Evolutionary conservation across 768 basidiomycete genomes (phyloP).

Genomic region (Boletus rufocinnamomeus): DNA sequence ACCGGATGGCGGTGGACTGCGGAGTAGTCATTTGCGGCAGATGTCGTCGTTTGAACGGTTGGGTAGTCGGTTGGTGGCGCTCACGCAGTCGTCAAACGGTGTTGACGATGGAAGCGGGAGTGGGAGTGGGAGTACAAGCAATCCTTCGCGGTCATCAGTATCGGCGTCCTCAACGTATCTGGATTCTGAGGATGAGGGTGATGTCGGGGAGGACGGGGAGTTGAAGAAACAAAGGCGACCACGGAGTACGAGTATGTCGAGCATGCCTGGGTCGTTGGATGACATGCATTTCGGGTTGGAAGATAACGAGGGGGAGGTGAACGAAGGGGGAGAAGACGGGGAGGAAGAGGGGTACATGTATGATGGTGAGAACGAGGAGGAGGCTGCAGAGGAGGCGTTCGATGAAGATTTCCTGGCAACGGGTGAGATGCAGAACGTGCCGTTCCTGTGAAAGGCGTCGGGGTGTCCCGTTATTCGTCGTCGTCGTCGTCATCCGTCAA

Average conservation of each 20-base stretch:
- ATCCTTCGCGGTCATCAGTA: slow-evolving; percentile 54
- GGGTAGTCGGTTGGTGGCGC: slow-evolving; percentile 56
- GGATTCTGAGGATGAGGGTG: slow-evolving; percentile 52
- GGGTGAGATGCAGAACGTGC: slow-evolving; percentile 82
- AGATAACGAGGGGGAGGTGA: slow-evolving; percentile 48
- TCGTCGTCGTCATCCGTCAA: not conserved
- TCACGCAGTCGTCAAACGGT: slow-evolving; percentile 41
- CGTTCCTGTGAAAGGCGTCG: slow-evolving; percentile 48
- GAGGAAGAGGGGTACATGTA: slow-evolving; percentile 37
- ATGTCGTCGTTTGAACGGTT: slow-evolving; percentile 79
- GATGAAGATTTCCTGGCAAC: slow-evolving; percentile 80
- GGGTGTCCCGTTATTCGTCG: not conserved
- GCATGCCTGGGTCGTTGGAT: slow-evolving; percentile 85
- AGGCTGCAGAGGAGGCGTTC: slow-evolving; percentile 70
- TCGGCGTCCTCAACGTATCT: slow-evolving; percentile 51
- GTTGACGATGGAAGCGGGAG: slow-evolving; percentile 21
- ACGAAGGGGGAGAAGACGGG: slow-evolving; percentile 34
- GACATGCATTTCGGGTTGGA: slow-evolving; percentile 59
- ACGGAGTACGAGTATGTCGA: slow-evolving; percentile 68
- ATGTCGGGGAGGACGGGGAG: slow-evolving; percentile 39
- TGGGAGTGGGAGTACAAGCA: slow-evolving; percentile 47
- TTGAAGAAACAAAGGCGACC: slow-evolving; percentile 41
- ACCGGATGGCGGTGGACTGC: slow-evolving; percentile 23
- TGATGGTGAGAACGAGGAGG: slow-evolving; percentile 52
- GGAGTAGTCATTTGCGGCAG: slow-evolving; percentile 56